Base-by-base conservation (phyloP, 345 rosid genomes). In the Limnanthes douglasii region DNA sequence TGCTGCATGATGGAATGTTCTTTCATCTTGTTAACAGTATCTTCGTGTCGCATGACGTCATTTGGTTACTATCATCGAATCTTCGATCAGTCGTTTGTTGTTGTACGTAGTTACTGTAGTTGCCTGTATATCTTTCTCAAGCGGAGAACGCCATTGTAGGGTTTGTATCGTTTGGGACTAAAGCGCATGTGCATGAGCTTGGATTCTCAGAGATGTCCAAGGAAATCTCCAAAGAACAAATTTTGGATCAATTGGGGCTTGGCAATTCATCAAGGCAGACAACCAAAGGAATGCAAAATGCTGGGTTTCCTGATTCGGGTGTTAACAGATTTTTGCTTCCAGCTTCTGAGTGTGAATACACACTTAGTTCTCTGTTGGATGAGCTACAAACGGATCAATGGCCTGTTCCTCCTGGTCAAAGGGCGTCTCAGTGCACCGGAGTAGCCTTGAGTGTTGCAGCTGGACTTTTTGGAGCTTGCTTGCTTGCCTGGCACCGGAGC, bases 301-400 rank as follows among this genome's bases (percentile, higher is more conserved):
- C n/a, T 15, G 90, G 82, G 3, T 60, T 65, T 38, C 57, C 54
- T 1, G 53, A 52, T 59, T 32, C 72, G 0, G 81, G 68, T 5
- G 76, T 92, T 2, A 59, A 66, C 25, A 72, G 99, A 31, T 92
- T 92, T 47, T 45, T 92, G 54, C 37, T 92, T 37, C 96, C 99
- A 0, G 96, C 99, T 2, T 78, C 96, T 0, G 96, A 85, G 30
- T 92, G 99, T 39, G 94, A 92, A 43, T 92, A 61, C 59, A 64
- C 93, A 0, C 75, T 92, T 24, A 65, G 68, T 55, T 68, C 64
- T 73, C 69, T 90, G 34, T 59, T 92, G 90, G 99, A 85, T 67
- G 99, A 92, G 66, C 64, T 92, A 59, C 88, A 92, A 65, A 41
- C 83, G 45, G 96, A 92, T 60, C 99, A 92, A 42, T 92, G 98